Evolutionary conservation across 352 stramenopile species (phyloP), one percentile per base, ranked within the genome.

Genomic region (Phytophthora nicotianae): DNA sequence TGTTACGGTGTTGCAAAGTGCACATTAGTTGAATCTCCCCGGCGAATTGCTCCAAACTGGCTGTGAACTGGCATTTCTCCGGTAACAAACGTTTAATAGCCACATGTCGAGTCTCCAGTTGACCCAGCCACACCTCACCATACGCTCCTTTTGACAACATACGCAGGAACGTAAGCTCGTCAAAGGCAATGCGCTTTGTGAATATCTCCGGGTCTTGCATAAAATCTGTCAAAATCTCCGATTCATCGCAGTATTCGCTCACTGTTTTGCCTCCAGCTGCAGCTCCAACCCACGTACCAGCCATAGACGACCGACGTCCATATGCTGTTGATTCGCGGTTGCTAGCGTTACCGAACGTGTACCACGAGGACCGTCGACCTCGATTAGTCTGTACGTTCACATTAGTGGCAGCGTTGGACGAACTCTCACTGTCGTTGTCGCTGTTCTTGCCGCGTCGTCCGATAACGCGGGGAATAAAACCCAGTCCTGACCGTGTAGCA

Each of bases 1-100:
- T 86, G 56, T 89, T 92, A 23, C 77, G 80, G 60, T 95, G 86
- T 55, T 90, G 68, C 13, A 95, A 65, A 4, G 65, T 74, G 46
- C 73, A 81, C 76, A 93, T 89, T 35, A 95, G 66, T 41, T 79
- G 70, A 56, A 93, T 88, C 56, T 95, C 86, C 27, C 69, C 72
- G 3, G 75, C 72, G 51, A 95, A 95, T 55, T 89, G 72, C 42
- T 89, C 81, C 46, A 94, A 55, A 37, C 66, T 77, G 16, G 58
- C 56, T 24, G 72, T 84, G 32, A 77, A 62, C 46, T 83, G 70
- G 33, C 70, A 75, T 52, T 86, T 88, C 59, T 89, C 79, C 0
- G 75, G 80, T 17, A 95, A 57, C 10, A 92, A 55, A 6, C 73
- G 72, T 62, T 95, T 93, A 51, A 93, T 89, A 13, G 85, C 79